Base-by-base conservation (phyloP, 2,329 filamentous ascomycete genomes). In the Fusarium begoniae region DNA sequence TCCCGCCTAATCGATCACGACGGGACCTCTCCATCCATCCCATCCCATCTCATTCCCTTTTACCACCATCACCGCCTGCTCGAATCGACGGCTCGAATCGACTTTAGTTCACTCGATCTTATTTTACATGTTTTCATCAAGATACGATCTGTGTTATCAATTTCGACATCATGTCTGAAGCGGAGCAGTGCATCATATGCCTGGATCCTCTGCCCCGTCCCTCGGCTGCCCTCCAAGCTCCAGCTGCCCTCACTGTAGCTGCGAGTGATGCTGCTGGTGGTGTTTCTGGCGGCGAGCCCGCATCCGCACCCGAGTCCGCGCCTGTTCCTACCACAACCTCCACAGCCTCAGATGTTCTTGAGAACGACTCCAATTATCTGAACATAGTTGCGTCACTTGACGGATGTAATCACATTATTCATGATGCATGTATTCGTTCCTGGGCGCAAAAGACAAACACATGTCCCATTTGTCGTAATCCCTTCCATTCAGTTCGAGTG, bases 361-460 rank as follows among this genome's bases (percentile, higher is more conserved):
- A 79, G 61, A 75, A 81, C 57, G 79, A 82, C 32, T 59, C 78
- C 38, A 81, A 75, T 73, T 78, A 82, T 72, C 81, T 83, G 77
- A 82, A 85, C 75, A 83, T 85, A 67, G 87, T 92, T 70, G 90
- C 90, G 45, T 83, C 88, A 63, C 89, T 92, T 56, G 86, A 91
- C 69, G 92, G 94, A 53, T 99, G 96, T 83, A 93, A 94, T 66
- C 97, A 99, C 86, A 90, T 95, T 77, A 87, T 99, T 77, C 96
- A 99, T 85, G 92, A 99, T 85, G 91, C 93, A 59, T 99, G 96
- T 83, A 88, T 99, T 76, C 93, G 93, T 78, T 94, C 95, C 77
- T 99, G 96, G 96, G 94, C 96, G 51, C 94, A 97, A 84, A 93
- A 97, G 82, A 96, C 96, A 73, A 99, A 98, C 84, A 98, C 95